Evolutionary conservation across 345 rosid species (phyloP).

Genomic region (Excoecaria cochinchinensis): DNA sequence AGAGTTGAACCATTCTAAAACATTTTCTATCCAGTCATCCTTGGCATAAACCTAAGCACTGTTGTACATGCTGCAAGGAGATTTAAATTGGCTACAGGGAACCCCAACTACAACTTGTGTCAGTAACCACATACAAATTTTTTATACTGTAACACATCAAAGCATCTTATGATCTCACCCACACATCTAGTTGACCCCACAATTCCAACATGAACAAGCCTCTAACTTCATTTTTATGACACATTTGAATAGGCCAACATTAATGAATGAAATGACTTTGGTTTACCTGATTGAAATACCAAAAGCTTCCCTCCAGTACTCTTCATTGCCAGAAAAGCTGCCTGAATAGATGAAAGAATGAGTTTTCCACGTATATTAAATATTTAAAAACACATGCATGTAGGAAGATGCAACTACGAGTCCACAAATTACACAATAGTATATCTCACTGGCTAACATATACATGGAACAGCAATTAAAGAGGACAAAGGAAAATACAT

Average conservation of each 20-base stretch:
- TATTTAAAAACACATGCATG: background rate
- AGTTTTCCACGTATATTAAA: background rate
- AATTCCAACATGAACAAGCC: background rate
- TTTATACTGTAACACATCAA: background rate
- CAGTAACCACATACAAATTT: background rate
- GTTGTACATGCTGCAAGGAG: background rate
- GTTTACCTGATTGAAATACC: constrained; percentile 94
- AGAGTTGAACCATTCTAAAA: background rate
- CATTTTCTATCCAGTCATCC: background rate
- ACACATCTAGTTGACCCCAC: background rate
- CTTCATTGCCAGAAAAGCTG: constrained; percentile 93
- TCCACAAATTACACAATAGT: background rate
- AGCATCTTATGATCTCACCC: background rate
- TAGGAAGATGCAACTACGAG: background rate
- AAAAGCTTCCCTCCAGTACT: constrained; percentile 91
- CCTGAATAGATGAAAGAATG: constrained; percentile 43
- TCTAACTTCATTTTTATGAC: background rate
- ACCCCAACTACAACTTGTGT: background rate
- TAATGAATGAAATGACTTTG: background rate
- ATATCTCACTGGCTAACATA: background rate
- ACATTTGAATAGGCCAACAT: background rate
- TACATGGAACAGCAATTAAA: background rate
- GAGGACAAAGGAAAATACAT: background rate
- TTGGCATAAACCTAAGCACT: background rate
- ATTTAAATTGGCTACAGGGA: background rate